Percentiles rank a stretch among this genome's conserved stretches.
Evolutionary conservation across 2,329 filamentous ascomycete genomes (phyloP).

Genomic region (Kalaharituber pfeilii): DNA sequence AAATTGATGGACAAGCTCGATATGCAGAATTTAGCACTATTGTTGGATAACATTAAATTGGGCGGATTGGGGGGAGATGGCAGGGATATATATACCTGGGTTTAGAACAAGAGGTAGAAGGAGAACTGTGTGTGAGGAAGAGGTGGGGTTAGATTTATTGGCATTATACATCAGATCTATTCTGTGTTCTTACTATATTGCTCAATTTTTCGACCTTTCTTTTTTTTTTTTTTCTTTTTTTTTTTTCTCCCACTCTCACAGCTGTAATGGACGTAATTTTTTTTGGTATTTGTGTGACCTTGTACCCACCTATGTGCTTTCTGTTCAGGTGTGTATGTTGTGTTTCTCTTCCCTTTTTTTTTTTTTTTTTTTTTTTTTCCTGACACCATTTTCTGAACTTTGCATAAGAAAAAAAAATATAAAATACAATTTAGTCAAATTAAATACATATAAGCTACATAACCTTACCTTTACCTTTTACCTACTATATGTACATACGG

Average conservation of each 20-base stretch:
- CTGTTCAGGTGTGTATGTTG: neutral
- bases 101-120: neutral
- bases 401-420: neutral
- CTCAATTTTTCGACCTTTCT: too few species aligned
- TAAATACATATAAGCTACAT: neutral
- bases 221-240: neutral
- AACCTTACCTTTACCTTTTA: neutral
- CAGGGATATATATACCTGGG: too few species aligned
- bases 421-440: neutral
- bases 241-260: neutral
- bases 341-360: neutral
- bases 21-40: too few species aligned
- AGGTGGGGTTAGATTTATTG: neutral
- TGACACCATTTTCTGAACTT: neutral
- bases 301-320: conserved; percentile 3
- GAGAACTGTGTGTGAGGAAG: conserved; percentile 1
- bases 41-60: too few species aligned
- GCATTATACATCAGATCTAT: too few species aligned
- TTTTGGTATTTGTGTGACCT: neutral
- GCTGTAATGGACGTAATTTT: neutral
- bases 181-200: too few species aligned
- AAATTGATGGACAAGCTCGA: too few species aligned
- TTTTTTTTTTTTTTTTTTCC: neutral
- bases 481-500: neutral
- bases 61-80: too few species aligned